Evolutionary conservation across 495 filamentous ascomycete species (phyloP).

Genomic region (Corynascus novoguineensis): DNA sequence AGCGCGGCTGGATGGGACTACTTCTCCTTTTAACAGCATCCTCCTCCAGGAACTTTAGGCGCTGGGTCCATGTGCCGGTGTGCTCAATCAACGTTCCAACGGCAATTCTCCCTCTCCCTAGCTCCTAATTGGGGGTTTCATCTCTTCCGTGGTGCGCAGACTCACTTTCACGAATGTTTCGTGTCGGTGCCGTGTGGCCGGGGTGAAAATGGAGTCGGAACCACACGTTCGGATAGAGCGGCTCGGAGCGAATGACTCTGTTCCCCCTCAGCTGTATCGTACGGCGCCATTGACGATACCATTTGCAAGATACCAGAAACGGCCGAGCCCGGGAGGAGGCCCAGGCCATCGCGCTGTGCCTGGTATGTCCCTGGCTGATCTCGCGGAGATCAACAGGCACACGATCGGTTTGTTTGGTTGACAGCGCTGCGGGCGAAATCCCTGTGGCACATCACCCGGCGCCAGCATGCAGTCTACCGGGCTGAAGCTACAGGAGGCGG

Average conservation of each 20-base stretch:
- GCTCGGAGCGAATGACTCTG: slow-evolving; percentile 7
- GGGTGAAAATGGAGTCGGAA: background rate
- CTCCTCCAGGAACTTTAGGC: slow-evolving; percentile 1
- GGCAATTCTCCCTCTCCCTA: background rate
- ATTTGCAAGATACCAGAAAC: background rate
- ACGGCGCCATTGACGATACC: too few relatives aligned
- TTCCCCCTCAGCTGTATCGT: too few relatives aligned
- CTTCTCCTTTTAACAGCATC: slow-evolving; percentile 14
- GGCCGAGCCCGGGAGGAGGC: background rate
- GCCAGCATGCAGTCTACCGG: slow-evolving; percentile 1
- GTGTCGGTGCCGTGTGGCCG: slow-evolving; percentile 5
- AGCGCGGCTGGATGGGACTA: slow-evolving; percentile 5
- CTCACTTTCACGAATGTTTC: slow-evolving; percentile 12
- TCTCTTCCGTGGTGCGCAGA: slow-evolving; percentile 10
- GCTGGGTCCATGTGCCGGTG: background rate
- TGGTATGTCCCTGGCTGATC: background rate
- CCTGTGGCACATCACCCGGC: slow-evolving; percentile 19
- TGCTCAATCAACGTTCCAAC: background rate
- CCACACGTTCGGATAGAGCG: background rate
- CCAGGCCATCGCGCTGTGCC: background rate
- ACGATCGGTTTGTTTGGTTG: slow-evolving; percentile 7
- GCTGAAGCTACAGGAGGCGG: slow-evolving; percentile 10
- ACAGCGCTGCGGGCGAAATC: background rate
- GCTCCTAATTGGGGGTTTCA: slow-evolving; percentile 15
- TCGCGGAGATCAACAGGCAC: too few relatives aligned